These are phyloP conservation scores for Phytophthora chlamydospora DNA, from an alignment of 352 stramenopile genomes.

Conservation along the genomic window DNA sequence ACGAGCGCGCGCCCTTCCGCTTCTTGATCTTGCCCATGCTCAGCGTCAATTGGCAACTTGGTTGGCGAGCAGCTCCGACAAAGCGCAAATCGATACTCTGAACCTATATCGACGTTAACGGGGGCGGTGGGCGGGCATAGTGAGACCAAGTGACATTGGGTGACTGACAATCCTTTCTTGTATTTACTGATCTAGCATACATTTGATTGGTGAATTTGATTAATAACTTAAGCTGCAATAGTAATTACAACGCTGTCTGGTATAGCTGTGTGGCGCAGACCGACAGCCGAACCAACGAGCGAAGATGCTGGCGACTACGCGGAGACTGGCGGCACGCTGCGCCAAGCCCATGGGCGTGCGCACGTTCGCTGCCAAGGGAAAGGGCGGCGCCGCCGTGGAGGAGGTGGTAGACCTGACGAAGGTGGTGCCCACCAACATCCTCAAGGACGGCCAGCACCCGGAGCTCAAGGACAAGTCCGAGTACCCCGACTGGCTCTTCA, in stretches of 20 bases:
- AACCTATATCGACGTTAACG: slow-evolving; percentile 16
- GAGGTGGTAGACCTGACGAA: slow-evolving; percentile 78
- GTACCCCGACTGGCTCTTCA: slow-evolving; percentile 88
- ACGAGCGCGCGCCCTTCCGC: slow-evolving; percentile 64
- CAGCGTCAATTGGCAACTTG: not conserved
- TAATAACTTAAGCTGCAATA: no score
- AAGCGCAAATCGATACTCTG: not conserved
- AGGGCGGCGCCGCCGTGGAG: slow-evolving; percentile 54
- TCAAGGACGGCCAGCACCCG: slow-evolving; percentile 83
- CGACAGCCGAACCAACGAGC: slow-evolving; percentile 4
- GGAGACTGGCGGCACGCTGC: slow-evolving; percentile 43
- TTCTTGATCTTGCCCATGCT: slow-evolving; percentile 62
- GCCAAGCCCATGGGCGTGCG: slow-evolving; percentile 48
- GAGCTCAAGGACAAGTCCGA: slow-evolving; percentile 81
- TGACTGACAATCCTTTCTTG: no score
- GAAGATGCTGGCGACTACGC: slow-evolving; percentile 47
- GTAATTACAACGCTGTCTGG: no score
- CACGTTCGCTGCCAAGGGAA: slow-evolving; percentile 73
- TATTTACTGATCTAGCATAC: no score
- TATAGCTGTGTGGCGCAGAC: slow-evolving; percentile 18
- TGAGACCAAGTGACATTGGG: no score
- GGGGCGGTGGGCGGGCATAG: not conserved
- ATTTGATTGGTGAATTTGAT: not conserved
- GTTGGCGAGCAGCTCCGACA: slow-evolving; percentile 7
- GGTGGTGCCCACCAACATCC: slow-evolving; percentile 86